Base-by-base conservation (phyloP, 140 eudicot genomes). In the Bidens hawaiensis region DNA sequence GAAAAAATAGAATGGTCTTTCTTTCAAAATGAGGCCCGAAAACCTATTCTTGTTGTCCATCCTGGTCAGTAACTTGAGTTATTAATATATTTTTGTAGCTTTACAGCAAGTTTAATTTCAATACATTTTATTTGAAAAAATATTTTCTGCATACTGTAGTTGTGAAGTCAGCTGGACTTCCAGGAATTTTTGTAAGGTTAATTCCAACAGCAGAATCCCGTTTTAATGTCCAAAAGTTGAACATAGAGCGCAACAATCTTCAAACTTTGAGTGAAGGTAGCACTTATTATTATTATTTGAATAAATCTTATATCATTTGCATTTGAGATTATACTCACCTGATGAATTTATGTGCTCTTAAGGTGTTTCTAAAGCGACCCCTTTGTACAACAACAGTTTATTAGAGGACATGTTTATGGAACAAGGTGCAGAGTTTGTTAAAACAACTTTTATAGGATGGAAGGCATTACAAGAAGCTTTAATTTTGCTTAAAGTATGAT, bases 341-440 rank as follows among this genome's bases (percentile, higher is more conserved):
- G 15, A 66, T 59, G 50, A 49, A 49, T 49, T 76, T 64, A 36
- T 65, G 22, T 49, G 64, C 51, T 47, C 33, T 36, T 19, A 47
- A 82, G 90, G 71, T 68, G 74, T 45, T 73, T 42, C 70, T 65
- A 65, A 80, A 75, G 80, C 94, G 55, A 88, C 99, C 13, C 96
- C 96, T 22, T 52, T 49, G 70, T 93, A 93, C 84, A 93, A 85
- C 50, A 72, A 79, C 68, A 93, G 96, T 76, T 61, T 93, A 57
- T 76, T 93, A 65, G 99, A 93, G 76, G 99, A 93, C 83, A 80
- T 88, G 96, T 65, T 69, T 46, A 74, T 93, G 49, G 99, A 88
- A 75, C 87, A 93, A 6, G 77, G 75, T 85, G 69, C 84, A 51
- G 91, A 81, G 67, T 65, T 82, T 57, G 63, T 88, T 47, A 80